Evolutionary conservation across 2,329 filamentous ascomycete genomes (phyloP), one percentile per base, ranked within the genome.

Genomic region (Metarhizium anisopliae): DNA sequence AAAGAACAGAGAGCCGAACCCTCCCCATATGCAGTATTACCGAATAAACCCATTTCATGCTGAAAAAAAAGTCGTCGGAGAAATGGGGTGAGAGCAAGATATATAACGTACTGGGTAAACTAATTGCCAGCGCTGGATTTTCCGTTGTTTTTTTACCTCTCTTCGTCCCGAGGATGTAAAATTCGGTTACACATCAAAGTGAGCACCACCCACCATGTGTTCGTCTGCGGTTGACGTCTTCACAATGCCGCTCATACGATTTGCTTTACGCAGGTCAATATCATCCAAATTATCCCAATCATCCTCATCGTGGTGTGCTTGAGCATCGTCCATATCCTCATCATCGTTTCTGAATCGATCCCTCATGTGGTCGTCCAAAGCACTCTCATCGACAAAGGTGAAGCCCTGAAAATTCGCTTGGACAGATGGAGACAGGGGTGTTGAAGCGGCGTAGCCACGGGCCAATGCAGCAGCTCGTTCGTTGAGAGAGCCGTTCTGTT

Each of bases 361-460:
- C 56, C 74, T 72, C 83, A 90, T 91, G 61, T 94, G 86, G 60
- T 93, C 90, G 53, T 97, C 92, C 55, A 99, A 85, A 2, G 90
- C 89, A 66, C 90, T 96, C 74, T 97, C 93, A 64, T 97, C 94
- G n/a, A 97, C 94, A 70, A 95, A 99, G 0, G 94, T 99, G 72
- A 99, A 99, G 38, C 94, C 94, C 66, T 94, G 90, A 77, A 99
- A 99, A 68, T 97, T 96, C 60, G 93, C 94, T 73, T 99, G 94
- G 73, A 96, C 92, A 2, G 90, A 95, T 0, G 94, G 94, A 14
- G 91, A 96, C 29, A 99, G 77, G 0, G 94, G 94, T 0, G 94
- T 99, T 14, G 90, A 95, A 7, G 90, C 89, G 6, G 89, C 86
- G 67, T 94, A 89, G 42, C 92, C 92, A 56, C 86, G 85, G 16